Conservation (phyloP, 306 rosid species). For the Vigna trinervia region DNA sequence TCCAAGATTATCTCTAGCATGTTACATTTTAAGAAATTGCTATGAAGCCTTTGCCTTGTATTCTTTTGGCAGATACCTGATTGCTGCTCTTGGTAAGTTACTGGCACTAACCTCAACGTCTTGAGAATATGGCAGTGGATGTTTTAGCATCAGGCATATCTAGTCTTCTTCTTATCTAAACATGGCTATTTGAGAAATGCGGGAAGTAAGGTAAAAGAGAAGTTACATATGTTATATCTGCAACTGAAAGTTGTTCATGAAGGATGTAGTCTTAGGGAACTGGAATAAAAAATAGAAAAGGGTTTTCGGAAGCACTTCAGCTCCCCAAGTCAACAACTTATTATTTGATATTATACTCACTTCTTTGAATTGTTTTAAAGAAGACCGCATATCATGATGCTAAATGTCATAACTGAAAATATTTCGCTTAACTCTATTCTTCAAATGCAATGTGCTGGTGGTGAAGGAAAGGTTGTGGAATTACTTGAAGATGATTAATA, state of each 20-base stretch:
- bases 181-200: background rate
- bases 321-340: background rate
- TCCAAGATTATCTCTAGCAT: conserved; percentile 74
- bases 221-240: background rate
- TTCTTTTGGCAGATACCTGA: conserved; percentile 88
- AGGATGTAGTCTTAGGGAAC: background rate
- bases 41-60: conserved; percentile 96
- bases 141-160: conserved; percentile 20
- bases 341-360: background rate
- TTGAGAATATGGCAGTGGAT: conserved; percentile 1
- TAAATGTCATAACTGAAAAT: conserved; percentile 10
- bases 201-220: background rate
- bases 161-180: conserved; percentile 20
- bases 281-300: background rate
- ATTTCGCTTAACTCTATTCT: conserved; percentile 21
- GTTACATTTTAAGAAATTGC: conserved; percentile 87
- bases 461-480: conserved; percentile 71
- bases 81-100: conserved; percentile 84
- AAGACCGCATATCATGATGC: conserved; percentile 1
- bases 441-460: conserved; percentile 56
- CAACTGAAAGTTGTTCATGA: conserved; percentile 6
- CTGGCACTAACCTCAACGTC: background rate
- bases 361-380: background rate
- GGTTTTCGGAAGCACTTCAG: background rate
- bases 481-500: conserved; percentile 75